Conservation (phyloP, 306 rosid species). For the Fragaria ananassa region DNA sequence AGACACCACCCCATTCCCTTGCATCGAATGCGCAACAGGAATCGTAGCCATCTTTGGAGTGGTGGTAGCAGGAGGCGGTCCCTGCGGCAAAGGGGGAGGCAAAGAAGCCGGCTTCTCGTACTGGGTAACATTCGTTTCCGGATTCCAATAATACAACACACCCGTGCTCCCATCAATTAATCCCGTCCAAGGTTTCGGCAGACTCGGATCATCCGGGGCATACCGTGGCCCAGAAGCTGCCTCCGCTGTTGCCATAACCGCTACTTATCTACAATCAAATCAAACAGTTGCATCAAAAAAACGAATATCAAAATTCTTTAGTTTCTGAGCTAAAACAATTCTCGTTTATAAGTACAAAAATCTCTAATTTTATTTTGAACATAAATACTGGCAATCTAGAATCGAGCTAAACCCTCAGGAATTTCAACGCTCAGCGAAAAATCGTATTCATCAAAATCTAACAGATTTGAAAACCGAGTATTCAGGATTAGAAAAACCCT, state of each 20-base stretch:
- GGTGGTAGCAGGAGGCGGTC: constrained; percentile 40
- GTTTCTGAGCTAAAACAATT: background rate
- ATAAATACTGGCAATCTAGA: background rate
- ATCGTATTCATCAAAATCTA: background rate
- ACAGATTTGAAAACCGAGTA: background rate
- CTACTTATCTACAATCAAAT: constrained; percentile 29
- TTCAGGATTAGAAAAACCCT: background rate
- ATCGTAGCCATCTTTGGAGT: constrained; percentile 59
- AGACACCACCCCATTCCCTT: constrained; percentile 32
- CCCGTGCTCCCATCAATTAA: constrained; percentile 91
- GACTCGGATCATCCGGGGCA: constrained; percentile 93
- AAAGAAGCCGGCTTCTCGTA: constrained; percentile 69
- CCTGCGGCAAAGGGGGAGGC: constrained; percentile 50
- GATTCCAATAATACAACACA: constrained; percentile 83
- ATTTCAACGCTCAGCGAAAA: background rate
- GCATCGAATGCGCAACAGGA: constrained; percentile 44
- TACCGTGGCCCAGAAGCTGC: constrained; percentile 71
- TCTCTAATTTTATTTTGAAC: background rate
- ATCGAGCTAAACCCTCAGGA: background rate
- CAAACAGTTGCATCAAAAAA: background rate
- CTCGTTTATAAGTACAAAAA: background rate
- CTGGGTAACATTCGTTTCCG: constrained; percentile 88
- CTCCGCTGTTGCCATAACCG: constrained; percentile 69
- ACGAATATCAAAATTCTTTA: background rate
- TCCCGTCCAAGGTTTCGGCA: constrained; percentile 93